Base-by-base conservation (phyloP, 139 green algal genomes). In the Ostreobium quekettii region DNA sequence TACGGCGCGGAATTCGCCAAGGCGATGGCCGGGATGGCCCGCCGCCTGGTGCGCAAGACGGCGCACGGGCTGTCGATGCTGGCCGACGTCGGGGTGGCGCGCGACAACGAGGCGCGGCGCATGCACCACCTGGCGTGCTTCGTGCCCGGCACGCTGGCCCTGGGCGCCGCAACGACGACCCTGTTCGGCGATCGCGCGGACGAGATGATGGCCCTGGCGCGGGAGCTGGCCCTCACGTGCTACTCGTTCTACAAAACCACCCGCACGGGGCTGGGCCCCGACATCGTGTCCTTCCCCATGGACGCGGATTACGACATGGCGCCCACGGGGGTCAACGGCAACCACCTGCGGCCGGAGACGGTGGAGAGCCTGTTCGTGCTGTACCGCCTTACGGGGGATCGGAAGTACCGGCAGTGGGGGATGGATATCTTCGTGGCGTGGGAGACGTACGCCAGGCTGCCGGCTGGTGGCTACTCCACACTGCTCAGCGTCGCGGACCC, bases 61-160 rank as follows among this genome's bases (percentile, higher is more conserved):
- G n/a, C 3, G 4, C 66, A 33, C 31, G 47, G 3, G 2, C 46
- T 26, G 33, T 19, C 11, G 2, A 47, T 8, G 7, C 61, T 15
- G 36, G 57, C 7, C 42, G 56, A 60, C 33, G 32, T 62, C 53
- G 3, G 15, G 37, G 48, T 4, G 4, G 35, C 26, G 1, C 11
- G 47, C 1, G 60, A 58, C 58, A 36, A 57, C 28, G 57, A 62
- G 42, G 30, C 15, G 1, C 29, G 65, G 5, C 32, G 79, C 32
- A 87, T 96, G 78, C 83, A 95, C 76, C 89, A 95, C 75, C 74
- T 96, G 35, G 85, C 86, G 0, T 96, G 89, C 80, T 96, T 95
- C 67, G 65, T 90, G 32, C 89, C 89, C 30, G 90, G 90, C 7
- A 67, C 91, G 61, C 78, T 96, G 31, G 82, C 87, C 3, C 70